Conservation (phyloP, 352 stramenopile species). For the Globisporangium parvum region DNA sequence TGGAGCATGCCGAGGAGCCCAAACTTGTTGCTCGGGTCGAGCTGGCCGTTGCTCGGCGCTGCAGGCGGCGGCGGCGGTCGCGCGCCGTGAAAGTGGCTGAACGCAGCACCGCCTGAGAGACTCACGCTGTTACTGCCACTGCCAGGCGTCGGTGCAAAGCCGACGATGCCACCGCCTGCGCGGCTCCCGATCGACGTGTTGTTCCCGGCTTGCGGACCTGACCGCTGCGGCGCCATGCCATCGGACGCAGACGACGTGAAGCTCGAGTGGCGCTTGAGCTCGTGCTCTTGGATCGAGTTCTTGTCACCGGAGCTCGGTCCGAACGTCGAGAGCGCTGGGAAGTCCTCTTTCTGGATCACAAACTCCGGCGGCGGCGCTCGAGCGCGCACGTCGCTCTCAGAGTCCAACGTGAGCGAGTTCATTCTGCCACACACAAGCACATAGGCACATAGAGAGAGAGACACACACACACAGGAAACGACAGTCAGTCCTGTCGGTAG, state of each 20-base stretch:
- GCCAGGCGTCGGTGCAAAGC: constrained; percentile 2
- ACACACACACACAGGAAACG: not conserved
- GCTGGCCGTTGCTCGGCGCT: constrained; percentile 27
- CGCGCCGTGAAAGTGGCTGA: constrained; percentile 45
- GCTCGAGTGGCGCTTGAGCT: constrained; percentile 63
- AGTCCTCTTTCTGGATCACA: constrained; percentile 85
- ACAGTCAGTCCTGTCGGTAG: not conserved
- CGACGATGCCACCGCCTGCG: constrained; percentile 4
- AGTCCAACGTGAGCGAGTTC: constrained; percentile 51
- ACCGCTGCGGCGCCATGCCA: constrained; percentile 42
- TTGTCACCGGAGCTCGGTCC: constrained; percentile 39
- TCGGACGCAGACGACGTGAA: constrained; percentile 66
- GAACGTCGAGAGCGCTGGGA: constrained; percentile 77
- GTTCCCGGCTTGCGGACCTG: constrained; percentile 32
- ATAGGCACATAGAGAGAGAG: not conserved
- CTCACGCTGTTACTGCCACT: constrained; percentile 21
- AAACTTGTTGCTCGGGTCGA: constrained; percentile 73
- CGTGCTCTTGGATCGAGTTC: constrained; percentile 31
- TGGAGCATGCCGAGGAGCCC: constrained; percentile 79
- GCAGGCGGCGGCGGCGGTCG: constrained; percentile 6
- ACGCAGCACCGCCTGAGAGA: constrained; percentile 50
- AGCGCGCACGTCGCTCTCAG: constrained; percentile 24
- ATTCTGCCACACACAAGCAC: constrained; percentile 27
- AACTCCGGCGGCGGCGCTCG: constrained; percentile 65
- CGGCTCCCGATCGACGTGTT: constrained; percentile 61